A percentile compares a stretch with the other conserved stretches of the same genome.
Conservation (phyloP, 1,139 yeast species). For the Pichia sp. region DNA sequence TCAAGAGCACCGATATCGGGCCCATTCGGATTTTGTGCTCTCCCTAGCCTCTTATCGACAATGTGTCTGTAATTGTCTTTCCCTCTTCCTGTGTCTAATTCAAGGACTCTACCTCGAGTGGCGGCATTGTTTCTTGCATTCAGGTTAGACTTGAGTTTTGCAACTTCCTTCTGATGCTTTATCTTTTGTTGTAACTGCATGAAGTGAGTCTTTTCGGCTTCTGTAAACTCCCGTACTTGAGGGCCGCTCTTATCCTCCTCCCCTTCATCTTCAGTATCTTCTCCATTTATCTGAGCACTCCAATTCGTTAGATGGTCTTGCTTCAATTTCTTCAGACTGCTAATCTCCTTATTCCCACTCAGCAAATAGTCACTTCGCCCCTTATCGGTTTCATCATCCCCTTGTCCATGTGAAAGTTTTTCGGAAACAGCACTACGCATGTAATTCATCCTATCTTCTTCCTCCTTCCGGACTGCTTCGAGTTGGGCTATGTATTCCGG, state of each 20-base stretch:
- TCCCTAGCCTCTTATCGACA: conserved; percentile 11
- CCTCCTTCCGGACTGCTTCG: conserved; percentile 11
- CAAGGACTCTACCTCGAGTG: conserved; percentile 14
- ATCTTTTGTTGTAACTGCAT: conserved; percentile 17
- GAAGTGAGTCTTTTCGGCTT: conserved; percentile 19
- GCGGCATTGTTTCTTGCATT: conserved; percentile 11
- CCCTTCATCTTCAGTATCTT: conserved; percentile 3
- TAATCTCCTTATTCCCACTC: neutral
- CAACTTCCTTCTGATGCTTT: conserved; percentile 13
- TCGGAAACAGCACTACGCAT: conserved; percentile 13
- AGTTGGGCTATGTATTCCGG: conserved; percentile 21
- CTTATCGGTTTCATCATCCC: conserved; percentile 3
- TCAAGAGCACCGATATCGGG: conserved; percentile 14
- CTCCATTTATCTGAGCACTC: conserved; percentile 2
- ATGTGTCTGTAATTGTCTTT: conserved; percentile 16
- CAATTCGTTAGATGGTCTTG: conserved; percentile 7
- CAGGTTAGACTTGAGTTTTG: conserved; percentile 12
- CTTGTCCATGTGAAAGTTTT: conserved; percentile 8
- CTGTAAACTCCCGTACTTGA: conserved; percentile 15
- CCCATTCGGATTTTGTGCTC: neutral
- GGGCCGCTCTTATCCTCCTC: conserved; percentile 6
- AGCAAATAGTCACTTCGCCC: neutral
- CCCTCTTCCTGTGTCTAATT: conserved; percentile 14
- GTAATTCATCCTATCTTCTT: conserved; percentile 9
- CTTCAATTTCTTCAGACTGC: conserved; percentile 6